Evolutionary conservation across 2,329 filamentous ascomycete genomes (phyloP).

Genomic region (Hawksworthiomyces lignivorus): DNA sequence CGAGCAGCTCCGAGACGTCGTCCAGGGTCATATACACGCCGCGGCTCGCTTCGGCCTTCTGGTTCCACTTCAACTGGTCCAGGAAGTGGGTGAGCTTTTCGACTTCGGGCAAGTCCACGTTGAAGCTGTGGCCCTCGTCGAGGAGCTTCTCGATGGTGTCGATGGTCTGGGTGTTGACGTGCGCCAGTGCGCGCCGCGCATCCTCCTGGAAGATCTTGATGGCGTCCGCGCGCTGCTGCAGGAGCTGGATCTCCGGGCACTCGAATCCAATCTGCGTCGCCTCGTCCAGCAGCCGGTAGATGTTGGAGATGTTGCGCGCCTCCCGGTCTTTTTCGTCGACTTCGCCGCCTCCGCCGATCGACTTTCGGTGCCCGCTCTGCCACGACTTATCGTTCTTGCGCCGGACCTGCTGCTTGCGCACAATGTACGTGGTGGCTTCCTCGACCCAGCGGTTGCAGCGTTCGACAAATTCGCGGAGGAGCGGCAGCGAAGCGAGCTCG

Average conservation of each 20-base stretch:
- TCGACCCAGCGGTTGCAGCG: slow-evolving; percentile 97
- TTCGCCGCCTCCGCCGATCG: slow-evolving; percentile 42
- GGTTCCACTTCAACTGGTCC: slow-evolving; percentile 82
- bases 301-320: slow-evolving; percentile 79
- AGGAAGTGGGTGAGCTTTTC: slow-evolving; percentile 73
- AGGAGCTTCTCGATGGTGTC: slow-evolving; percentile 81
- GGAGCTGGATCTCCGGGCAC: slow-evolving; percentile 77
- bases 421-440: slow-evolving; percentile 91
- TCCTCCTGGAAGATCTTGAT: slow-evolving; percentile 79
- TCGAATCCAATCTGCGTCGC: slow-evolving; percentile 88
- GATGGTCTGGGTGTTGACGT: slow-evolving; percentile 55
- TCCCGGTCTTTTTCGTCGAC: slow-evolving; percentile 77
- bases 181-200: slow-evolving; percentile 62
- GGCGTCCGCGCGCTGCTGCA: slow-evolving; percentile 76
- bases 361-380: slow-evolving; percentile 66
- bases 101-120: slow-evolving; percentile 84
- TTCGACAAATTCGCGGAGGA: slow-evolving; percentile 84
- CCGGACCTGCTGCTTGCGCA: slow-evolving; percentile 93
- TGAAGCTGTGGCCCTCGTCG: slow-evolving; percentile 83
- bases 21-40: slow-evolving; percentile 62
- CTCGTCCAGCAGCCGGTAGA: slow-evolving; percentile 73
- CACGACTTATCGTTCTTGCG: slow-evolving; percentile 88
- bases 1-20: slow-evolving; percentile 72
- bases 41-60: slow-evolving; percentile 60
- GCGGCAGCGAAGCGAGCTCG: slow-evolving; percentile 72